A percentile compares a stretch with the other conserved stretches of the same genome.
Evolutionary conservation across 768 basidiomycete genomes (phyloP).

Genomic region (Arthromyces matolae): DNA sequence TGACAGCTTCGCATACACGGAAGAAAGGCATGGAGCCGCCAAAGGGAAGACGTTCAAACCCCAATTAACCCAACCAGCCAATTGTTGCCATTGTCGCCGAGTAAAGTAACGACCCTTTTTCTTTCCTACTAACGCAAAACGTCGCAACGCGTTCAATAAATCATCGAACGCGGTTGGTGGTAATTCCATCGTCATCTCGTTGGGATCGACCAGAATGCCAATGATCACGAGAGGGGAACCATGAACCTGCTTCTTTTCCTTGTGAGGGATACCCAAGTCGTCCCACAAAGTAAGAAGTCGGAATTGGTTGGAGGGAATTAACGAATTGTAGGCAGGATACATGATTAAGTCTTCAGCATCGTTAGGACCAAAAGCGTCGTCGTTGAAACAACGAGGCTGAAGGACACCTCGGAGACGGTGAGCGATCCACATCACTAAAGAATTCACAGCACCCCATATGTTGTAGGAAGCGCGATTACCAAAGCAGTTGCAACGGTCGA

Average conservation of each 20-base stretch:
- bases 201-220: constrained; percentile 35
- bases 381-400: constrained; percentile 26
- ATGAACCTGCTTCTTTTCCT: constrained; percentile 35
- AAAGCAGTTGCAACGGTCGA: constrained; percentile 33
- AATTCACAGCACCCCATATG: constrained; percentile 24
- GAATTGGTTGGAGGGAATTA: not conserved
- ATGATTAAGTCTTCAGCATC: constrained; percentile 16
- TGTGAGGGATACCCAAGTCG: constrained; percentile 36
- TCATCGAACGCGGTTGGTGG: not conserved
- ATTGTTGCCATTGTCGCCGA: constrained; percentile 19
- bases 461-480: constrained; percentile 24
- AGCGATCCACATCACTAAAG: constrained; percentile 34
- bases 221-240: constrained; percentile 31
- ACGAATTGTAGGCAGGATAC: constrained; percentile 26
- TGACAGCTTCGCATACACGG: constrained; percentile 22
- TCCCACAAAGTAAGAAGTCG: constrained; percentile 29
- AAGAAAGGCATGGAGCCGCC: constrained; percentile 22
- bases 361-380: constrained; percentile 28
- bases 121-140: constrained; percentile 8
- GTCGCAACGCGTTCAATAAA: constrained; percentile 10
- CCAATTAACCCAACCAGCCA: constrained; percentile 40
- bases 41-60: constrained; percentile 32
- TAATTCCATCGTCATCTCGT: constrained; percentile 27
- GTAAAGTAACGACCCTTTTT: not conserved
- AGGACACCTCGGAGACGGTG: constrained; percentile 14